A percentile compares a stretch with the other conserved stretches of the same genome.
phyloP scores from a whole-genome alignment of 2,329 filamentous ascomycete genomes.

The Rasamsonia emersonii region DNA sequence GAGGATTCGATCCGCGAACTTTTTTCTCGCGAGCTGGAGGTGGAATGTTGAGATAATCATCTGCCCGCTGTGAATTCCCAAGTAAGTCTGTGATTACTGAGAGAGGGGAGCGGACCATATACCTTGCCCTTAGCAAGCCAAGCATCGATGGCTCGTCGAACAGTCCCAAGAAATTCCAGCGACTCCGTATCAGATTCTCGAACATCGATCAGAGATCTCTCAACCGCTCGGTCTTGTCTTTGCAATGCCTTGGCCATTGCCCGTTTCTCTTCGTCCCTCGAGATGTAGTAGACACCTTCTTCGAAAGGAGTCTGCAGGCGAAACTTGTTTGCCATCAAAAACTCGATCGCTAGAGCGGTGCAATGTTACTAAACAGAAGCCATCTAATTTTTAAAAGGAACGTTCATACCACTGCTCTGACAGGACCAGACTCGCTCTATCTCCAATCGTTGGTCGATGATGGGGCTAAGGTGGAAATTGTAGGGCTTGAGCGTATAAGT shows the following conservation, averaged over 20 bases:
- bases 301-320: conserved; percentile 49
- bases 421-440: conserved; percentile 53
- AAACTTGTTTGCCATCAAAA: conserved; percentile 51
- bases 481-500: conserved; percentile 54
- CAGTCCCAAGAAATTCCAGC: conserved; percentile 42
- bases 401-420: conserved; percentile 44
- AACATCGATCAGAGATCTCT: conserved; percentile 32
- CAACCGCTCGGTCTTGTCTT: conserved; percentile 29
- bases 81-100: conserved; percentile 3
- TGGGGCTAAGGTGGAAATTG: conserved; percentile 55
- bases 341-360: conserved; percentile 45
- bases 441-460: conserved; percentile 44
- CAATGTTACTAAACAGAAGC: conserved; percentile 3
- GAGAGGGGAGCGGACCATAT: conserved; percentile 9
- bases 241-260: conserved; percentile 39
- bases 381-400: conserved; percentile 1
- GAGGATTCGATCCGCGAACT: conserved; percentile 8
- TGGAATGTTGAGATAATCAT: conserved; percentile 39
- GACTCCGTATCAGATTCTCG: conserved; percentile 45
- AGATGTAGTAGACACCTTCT: conserved; percentile 54
- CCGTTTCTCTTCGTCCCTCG: conserved; percentile 46
- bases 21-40: conserved; percentile 17
- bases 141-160: conserved; percentile 36
- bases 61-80: conserved; percentile 13
- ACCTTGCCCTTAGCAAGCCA: conserved; percentile 33